Evolutionary conservation across 768 basidiomycete species (phyloP), one percentile per base, ranked within the genome.

Genomic region (Strobilomyces echinocephalus): DNA sequence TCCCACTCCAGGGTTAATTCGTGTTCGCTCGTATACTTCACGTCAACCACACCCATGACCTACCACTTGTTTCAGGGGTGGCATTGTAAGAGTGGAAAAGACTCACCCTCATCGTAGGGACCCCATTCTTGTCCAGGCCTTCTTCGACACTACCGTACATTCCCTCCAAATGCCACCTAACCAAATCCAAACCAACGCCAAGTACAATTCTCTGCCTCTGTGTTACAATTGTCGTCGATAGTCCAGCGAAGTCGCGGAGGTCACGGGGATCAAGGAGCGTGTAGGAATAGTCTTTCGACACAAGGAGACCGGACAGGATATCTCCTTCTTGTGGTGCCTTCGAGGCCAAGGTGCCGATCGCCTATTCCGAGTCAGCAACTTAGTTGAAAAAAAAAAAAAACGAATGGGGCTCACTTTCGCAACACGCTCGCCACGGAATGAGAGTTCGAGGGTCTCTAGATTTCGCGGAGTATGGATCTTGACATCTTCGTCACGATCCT

Each of bases 381-480:
- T n/a, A 49, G 33, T 40, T 0, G 36, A 1, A 43, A 31, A 38
- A n/a, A n/a, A n/a, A n/a, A n/a, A n/a, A 5, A 18, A 10, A 35
- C 35, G 21, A 26, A 3, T 33, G 31, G 4, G n/a, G 65, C 75
- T 53, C 54, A 91, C 95, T 78, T 98, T 97, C 28, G 95, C 97
- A 43, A 97, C 88, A 41, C 94, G 85, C 69, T 98, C 97, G 30
- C 92, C 89, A 10, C 92, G 83, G 76, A 99, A 97, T 20, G 91
- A 94, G 50, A 99, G 77, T 49, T 88, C 77, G 40, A 99, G 76
- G 9, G 87, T 89, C 67, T 99, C 97, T 39, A 93, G 76, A 69
- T 99, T 99, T 55, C 90, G 81, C 14, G 97, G 97, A 5, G 91
- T 93, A 68, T 98, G 92, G 15, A 99, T 92, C 68, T 98, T 97